These are phyloP conservation scores for Penicillium argentinense DNA, from an alignment of 495 filamentous ascomycete species.

Conservation along the genomic window DNA sequence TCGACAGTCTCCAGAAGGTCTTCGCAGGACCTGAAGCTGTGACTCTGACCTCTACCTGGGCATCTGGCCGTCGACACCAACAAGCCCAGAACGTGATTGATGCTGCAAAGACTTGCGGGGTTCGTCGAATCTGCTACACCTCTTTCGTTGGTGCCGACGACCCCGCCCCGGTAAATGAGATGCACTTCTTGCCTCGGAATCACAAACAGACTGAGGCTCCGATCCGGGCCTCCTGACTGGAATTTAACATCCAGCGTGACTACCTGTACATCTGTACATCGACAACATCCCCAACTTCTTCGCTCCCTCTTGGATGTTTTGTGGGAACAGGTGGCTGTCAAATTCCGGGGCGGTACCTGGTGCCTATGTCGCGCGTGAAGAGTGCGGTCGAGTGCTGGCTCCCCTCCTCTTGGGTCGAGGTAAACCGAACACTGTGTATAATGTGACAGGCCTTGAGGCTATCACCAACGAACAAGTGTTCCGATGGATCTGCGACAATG, in stretches of 20 bases:
- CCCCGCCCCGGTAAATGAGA: not conserved
- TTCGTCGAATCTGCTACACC: slow-evolving; percentile 4
- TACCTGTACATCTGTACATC: not conserved
- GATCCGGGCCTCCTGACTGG: slow-evolving; percentile 1
- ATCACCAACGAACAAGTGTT: slow-evolving; percentile 1
- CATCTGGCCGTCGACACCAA: slow-evolving; percentile 2
- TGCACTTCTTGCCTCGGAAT: slow-evolving; percentile 2
- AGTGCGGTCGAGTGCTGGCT: not conserved
- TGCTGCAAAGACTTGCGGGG: not conserved
- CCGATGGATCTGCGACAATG: not conserved
- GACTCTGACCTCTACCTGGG: slow-evolving; percentile 4
- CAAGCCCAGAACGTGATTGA: slow-evolving; percentile 4
- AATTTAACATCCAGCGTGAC: slow-evolving; percentile 3
- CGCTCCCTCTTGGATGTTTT: not conserved
- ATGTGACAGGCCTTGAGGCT: slow-evolving; percentile 1
- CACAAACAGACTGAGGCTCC: not conserved
- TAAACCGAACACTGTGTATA: not conserved
- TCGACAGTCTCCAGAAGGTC: not conserved
- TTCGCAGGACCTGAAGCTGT: slow-evolving; percentile 4
- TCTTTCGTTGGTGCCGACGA: slow-evolving; percentile 2
- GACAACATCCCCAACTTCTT: slow-evolving; percentile 3
- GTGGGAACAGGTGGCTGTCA: not conserved
- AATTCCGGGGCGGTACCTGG: not conserved
- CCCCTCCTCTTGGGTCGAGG: not conserved
- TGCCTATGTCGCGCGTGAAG: slow-evolving; percentile 1